Evolutionary conservation across 306 rosid species (phyloP), one percentile per base, ranked within the genome.

Genomic region (Ormosia emarginata): DNA sequence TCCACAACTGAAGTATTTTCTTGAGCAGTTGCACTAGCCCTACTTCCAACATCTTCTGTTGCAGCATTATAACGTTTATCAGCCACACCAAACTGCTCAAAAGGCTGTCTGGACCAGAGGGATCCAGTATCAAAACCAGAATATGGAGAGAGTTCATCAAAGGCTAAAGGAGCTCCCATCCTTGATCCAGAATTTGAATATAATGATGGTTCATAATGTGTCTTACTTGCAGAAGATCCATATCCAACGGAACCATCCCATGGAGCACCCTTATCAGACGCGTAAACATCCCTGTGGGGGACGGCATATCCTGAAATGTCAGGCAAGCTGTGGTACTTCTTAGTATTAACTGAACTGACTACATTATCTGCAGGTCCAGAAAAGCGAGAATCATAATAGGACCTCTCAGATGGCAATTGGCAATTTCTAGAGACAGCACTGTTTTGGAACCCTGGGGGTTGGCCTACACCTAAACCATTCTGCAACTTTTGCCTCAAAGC

Each of bases 41-140:
- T 75, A 67, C 71, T 79, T 78, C 88, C 90, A 43, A 79, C 71
- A 61, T 87, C 90, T 81, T 84, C 90, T 43, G 62, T 86, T 53
- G 79, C 91, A 71, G 81, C 72, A 78, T 80, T 63, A 71, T 57
- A 82, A 81, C n/a, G 80, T 50, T 78, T 92, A 72, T 87, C 90
- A 74, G 89, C 91, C 32, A 96, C 86, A 52, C 97, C 97, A 85
- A 96, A 96, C 82, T 91, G 96, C 89, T 93, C 99, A 79, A 83
- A 94, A 78, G 99, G 99, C 81, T 92, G 99, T 83, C 89, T 89
- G 69, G 90, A 86, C 98, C 98, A 96, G 78, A 96, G 92, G 53
- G 98, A 92, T 74, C 92, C 91, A 63, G 92, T 47, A 55, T 78
- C 90, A 32, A 75, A 85, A 87, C 82, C 87, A 68, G 96, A 78